A percentile compares a stretch with the other conserved stretches of the same genome.
Conservation (phyloP, 164 flowering plant species). For the Hamamelis virginiana region DNA sequence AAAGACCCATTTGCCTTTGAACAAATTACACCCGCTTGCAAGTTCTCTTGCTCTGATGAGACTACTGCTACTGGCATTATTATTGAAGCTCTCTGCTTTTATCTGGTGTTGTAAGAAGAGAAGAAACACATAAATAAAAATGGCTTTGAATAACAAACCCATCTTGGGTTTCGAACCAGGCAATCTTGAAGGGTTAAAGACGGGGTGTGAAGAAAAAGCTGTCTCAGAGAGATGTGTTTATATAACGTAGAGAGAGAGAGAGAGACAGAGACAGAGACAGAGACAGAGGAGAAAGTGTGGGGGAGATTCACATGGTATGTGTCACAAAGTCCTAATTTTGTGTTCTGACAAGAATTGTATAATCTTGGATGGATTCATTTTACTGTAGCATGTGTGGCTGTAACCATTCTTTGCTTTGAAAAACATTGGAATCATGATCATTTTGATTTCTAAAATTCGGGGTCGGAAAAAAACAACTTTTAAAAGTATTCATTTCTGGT, state of each 20-base stretch:
- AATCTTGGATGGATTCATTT: slow-evolving; percentile 8
- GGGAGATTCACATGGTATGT: slow-evolving; percentile 1
- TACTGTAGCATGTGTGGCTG: slow-evolving; percentile 19
- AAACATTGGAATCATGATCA: slow-evolving; percentile 6
- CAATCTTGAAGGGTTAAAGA: not conserved
- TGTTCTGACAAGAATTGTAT: not conserved
- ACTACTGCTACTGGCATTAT: slow-evolving; percentile 6
- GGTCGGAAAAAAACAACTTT: no score
- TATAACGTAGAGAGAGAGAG: slow-evolving; percentile 7
- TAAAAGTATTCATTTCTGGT: no score
- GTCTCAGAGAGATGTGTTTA: not conserved
- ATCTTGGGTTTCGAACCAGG: slow-evolving; percentile 24
- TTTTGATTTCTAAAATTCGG: not conserved
- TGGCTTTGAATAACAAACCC: slow-evolving; percentile 9
- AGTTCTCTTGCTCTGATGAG: slow-evolving; percentile 19
- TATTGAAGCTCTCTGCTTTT: slow-evolving; percentile 8
- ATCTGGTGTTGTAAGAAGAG: slow-evolving; percentile 1
- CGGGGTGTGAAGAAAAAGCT: slow-evolving; percentile 15
- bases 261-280: slow-evolving; percentile 4
- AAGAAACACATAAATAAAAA: slow-evolving; percentile 15
- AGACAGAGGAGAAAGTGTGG: slow-evolving; percentile 9
- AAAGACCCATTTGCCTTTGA: slow-evolving; percentile 72
- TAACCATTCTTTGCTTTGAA: slow-evolving; percentile 7
- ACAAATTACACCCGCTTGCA: slow-evolving; percentile 51
- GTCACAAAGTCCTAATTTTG: not conserved